phyloP scores from a whole-genome alignment of 768 basidiomycete genomes.

The Termitomyces sp. region DNA sequence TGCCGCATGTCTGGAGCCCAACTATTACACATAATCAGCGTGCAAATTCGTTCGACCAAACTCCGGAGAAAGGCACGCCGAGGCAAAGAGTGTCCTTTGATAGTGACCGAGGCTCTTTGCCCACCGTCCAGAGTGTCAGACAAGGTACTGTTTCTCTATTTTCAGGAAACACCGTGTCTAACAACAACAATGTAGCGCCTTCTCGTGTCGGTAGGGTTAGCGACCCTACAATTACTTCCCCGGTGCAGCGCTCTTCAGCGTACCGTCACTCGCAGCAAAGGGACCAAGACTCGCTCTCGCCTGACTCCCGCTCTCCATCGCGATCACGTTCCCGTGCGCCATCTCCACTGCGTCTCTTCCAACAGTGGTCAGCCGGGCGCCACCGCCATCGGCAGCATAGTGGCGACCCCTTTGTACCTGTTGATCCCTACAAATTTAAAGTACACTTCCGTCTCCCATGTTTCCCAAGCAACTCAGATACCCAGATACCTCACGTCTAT shows the following conservation, averaged over 20 bases:
- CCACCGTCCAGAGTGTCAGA: conserved; percentile 30
- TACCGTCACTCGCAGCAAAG: conserved; percentile 18
- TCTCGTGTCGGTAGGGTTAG: conserved; percentile 26
- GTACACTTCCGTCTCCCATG: conserved; percentile 13
- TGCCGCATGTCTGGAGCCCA: conserved; percentile 17
- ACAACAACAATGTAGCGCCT: conserved; percentile 20
- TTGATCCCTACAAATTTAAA: conserved; percentile 45
- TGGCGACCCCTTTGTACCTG: conserved; percentile 52
- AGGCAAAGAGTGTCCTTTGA: conserved; percentile 53
- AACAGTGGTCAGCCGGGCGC: conserved; percentile 45
- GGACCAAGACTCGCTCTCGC: conserved; percentile 17
- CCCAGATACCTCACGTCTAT: conserved; percentile 1
- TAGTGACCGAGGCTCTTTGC: conserved; percentile 39
- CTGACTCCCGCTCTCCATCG: conserved; percentile 40
- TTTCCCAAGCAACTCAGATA: conserved; percentile 1
- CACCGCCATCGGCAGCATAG: conserved; percentile 35
- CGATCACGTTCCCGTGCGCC: conserved; percentile 33
- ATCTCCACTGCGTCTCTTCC: conserved; percentile 59
- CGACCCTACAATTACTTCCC: conserved; percentile 28
- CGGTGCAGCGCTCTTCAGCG: conserved; percentile 23
- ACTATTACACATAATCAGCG: conserved; percentile 10
- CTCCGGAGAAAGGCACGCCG: conserved; percentile 37
- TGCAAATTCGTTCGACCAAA: conserved; percentile 28
- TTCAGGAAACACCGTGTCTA: background rate
- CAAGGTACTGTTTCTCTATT: conserved; percentile 26